These are phyloP conservation scores for Penicillium sclerotiorum DNA, from an alignment of 2,329 filamentous ascomycete genomes.

Conservation along the genomic window DNA sequence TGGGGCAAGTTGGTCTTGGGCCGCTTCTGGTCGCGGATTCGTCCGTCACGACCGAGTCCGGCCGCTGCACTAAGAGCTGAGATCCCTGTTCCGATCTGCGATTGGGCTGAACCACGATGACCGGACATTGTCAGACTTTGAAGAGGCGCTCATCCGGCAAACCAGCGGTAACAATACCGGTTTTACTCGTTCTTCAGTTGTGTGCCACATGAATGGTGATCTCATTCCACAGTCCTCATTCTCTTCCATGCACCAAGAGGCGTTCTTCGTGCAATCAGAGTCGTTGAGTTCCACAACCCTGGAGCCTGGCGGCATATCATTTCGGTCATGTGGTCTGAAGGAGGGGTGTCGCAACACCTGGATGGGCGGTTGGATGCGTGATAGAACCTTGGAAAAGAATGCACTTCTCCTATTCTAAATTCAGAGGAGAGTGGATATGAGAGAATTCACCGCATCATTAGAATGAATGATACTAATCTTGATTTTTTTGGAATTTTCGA, in stretches of 20 bases:
- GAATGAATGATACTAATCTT: neutral
- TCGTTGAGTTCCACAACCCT: constrained; percentile 14
- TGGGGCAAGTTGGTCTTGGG: constrained; percentile 35
- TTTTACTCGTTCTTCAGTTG: constrained; percentile 9
- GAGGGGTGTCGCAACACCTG: neutral
- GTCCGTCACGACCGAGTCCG: constrained; percentile 30
- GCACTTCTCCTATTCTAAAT: constrained; percentile 1
- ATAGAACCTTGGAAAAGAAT: neutral
- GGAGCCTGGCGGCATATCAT: constrained; percentile 27
- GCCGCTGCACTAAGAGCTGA: constrained; percentile 32
- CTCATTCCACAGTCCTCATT: constrained; percentile 18
- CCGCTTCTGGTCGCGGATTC: constrained; percentile 36
- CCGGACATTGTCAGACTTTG: constrained; percentile 36
- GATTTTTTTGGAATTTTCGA: neutral
- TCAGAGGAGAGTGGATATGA: neutral
- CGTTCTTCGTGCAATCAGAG: constrained; percentile 18
- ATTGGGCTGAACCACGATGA: constrained; percentile 42
- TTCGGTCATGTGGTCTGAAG: constrained; percentile 27
- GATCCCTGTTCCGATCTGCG: constrained; percentile 41
- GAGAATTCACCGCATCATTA: neutral
- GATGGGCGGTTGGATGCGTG: constrained; percentile 1
- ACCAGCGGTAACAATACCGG: constrained; percentile 11
- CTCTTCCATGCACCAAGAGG: constrained; percentile 11
- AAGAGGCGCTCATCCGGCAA: constrained; percentile 26
- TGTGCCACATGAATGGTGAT: constrained; percentile 15